Percentiles rank a stretch among this genome's conserved stretches.
Conservation (phyloP, 768 basidiomycete genomes). For the Boletus tylopilopsis region DNA sequence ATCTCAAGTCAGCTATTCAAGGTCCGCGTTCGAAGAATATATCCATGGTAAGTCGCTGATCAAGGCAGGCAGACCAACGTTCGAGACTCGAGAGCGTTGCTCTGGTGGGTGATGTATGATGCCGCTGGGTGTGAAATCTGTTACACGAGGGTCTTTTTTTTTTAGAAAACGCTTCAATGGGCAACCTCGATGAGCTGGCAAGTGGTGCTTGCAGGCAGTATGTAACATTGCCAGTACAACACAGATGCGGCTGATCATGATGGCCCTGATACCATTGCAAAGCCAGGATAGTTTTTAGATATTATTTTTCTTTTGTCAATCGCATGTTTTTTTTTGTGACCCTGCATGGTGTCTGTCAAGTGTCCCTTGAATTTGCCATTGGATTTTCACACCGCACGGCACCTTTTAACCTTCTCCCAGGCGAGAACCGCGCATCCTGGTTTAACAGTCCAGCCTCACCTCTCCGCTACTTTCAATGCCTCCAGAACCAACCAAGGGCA, state of each 20-base stretch:
- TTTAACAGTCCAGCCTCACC: slow-evolving; percentile 3
- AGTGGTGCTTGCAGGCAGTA: no score
- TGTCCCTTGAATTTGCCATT: slow-evolving; percentile 10
- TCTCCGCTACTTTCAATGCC: slow-evolving; percentile 41
- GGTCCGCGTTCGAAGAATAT: no score
- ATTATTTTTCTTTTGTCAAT: no score
- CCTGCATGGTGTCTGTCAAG: slow-evolving; percentile 10
- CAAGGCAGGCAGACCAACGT: no score
- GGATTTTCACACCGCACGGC: slow-evolving; percentile 29
- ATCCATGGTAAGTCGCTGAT: no score
- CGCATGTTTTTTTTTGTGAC: slow-evolving; percentile 4
- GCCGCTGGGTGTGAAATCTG: slow-evolving; percentile 19
- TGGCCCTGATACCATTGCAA: slow-evolving; percentile 11
- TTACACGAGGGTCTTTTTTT: background rate
- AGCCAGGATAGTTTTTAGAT: background rate
- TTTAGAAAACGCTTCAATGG: background rate
- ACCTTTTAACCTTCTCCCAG: slow-evolving; percentile 24
- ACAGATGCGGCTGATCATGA: no score
- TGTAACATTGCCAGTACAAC: no score
- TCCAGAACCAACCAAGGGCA: slow-evolving; percentile 49
- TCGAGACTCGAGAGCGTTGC: no score
- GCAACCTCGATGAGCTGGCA: no score
- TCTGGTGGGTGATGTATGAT: background rate
- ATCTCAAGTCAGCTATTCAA: no score
- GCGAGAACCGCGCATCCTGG: slow-evolving; percentile 13